These are phyloP conservation scores for Aspergillus olivimuriae DNA, from an alignment of 495 filamentous ascomycete species.

Conservation along the genomic window DNA sequence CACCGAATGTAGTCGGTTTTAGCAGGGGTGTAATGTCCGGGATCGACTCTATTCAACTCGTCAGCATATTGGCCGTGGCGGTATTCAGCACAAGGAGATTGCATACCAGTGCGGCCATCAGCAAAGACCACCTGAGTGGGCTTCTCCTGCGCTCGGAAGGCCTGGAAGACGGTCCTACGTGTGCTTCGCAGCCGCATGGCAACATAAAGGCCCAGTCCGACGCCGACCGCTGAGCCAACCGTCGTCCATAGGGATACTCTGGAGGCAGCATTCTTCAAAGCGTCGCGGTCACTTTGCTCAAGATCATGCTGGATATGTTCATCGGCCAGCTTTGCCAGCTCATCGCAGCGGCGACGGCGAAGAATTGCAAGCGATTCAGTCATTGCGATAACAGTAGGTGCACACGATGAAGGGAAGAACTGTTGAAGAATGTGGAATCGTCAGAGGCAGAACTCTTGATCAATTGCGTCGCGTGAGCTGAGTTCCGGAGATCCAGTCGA, in stretches of 20 bases:
- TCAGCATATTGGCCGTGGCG: neutral
- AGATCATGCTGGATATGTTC: conserved; percentile 60
- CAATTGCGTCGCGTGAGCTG: no score
- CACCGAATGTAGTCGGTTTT: conserved; percentile 51
- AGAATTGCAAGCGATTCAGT: conserved; percentile 50
- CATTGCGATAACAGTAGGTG: conserved; percentile 16
- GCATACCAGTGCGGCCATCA: conserved; percentile 49
- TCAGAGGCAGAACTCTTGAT: no score
- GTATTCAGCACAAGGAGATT: neutral
- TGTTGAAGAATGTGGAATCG: no score
- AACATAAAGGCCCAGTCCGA: conserved; percentile 51
- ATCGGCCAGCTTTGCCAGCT: conserved; percentile 53
- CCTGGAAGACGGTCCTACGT: conserved; percentile 50
- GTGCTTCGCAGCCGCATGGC: conserved; percentile 50
- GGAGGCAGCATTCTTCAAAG: conserved; percentile 45
- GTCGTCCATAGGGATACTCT: conserved; percentile 47
- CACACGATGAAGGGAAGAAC: no score
- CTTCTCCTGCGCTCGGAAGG: conserved; percentile 51
- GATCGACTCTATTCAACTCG: conserved; percentile 43
- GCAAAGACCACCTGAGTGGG: conserved; percentile 58
- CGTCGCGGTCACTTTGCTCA: conserved; percentile 50
- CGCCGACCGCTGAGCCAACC: conserved; percentile 53
- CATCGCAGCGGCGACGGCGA: conserved; percentile 45
- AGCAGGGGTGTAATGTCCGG: conserved; percentile 54
- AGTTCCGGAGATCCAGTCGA: no score